A percentile compares a stretch with the other conserved stretches of the same genome.
phyloP scores from a whole-genome alignment of 345 rosid species.

The Pistacia integerrima region DNA sequence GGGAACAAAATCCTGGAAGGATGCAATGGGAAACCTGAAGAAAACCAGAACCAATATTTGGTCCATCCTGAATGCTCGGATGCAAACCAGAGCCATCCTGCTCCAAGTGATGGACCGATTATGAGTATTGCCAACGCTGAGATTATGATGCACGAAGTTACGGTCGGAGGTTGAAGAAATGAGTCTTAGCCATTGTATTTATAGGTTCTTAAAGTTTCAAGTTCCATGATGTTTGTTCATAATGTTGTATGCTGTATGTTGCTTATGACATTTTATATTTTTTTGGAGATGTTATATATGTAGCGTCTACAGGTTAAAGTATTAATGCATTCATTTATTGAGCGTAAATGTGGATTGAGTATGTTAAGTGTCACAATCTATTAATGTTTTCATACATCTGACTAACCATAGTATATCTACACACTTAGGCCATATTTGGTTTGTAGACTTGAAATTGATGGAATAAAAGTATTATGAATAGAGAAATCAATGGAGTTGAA shows the following conservation, averaged over 20 bases:
- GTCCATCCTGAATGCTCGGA: constrained; percentile 32
- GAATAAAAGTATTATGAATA: too few relatives aligned
- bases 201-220: constrained; percentile 15
- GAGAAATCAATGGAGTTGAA: too few relatives aligned
- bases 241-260: constrained; percentile 21
- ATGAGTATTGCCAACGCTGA: constrained; percentile 43
- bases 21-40: constrained; percentile 33
- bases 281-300: constrained; percentile 24
- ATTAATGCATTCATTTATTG: constrained; percentile 23
- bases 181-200: constrained; percentile 20
- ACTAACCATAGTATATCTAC: too few relatives aligned
- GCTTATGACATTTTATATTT: constrained; percentile 24
- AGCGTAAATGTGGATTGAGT: background rate
- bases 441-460: too few relatives aligned
- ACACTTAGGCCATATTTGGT: too few relatives aligned
- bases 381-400: too few relatives aligned
- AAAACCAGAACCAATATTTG: constrained; percentile 29
- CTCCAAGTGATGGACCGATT: constrained; percentile 30
- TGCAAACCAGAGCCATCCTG: constrained; percentile 27
- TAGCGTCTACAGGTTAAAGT: constrained; percentile 29
- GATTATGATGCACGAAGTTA: constrained; percentile 54
- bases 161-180: constrained; percentile 60
- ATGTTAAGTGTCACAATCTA: too few relatives aligned
- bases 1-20: constrained; percentile 27
- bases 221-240: constrained; percentile 43